A percentile compares a stretch with the other conserved stretches of the same genome.
phyloP scores from a whole-genome alignment of 805 yeast genomes.

The Saturnispora diversa region DNA sequence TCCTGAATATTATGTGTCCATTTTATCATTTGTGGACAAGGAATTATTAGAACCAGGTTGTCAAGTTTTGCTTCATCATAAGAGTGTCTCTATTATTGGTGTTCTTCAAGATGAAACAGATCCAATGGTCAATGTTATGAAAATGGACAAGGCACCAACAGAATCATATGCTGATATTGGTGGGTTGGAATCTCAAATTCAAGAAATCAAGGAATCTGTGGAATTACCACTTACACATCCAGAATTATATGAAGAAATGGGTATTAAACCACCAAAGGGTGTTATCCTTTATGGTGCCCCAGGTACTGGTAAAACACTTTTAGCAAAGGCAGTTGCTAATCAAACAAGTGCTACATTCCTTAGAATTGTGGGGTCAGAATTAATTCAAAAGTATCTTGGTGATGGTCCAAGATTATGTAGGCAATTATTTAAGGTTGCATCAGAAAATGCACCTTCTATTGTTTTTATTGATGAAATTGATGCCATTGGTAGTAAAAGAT shows the following conservation, averaged over 20 bases:
- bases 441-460: slow-evolving; percentile 96
- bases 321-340: slow-evolving; percentile 97
- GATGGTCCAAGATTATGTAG: slow-evolving; percentile 95
- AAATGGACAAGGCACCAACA: slow-evolving; percentile 93
- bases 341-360: slow-evolving; percentile 94
- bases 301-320: slow-evolving; percentile 92
- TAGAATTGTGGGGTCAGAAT: slow-evolving; percentile 94
- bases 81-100: slow-evolving; percentile 93
- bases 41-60: slow-evolving; percentile 95
- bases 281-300: slow-evolving; percentile 96
- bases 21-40: slow-evolving; percentile 93
- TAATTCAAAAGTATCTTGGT: slow-evolving; percentile 93
- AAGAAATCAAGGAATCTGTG: slow-evolving; percentile 95
- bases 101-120: slow-evolving; percentile 97
- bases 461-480: slow-evolving; percentile 98
- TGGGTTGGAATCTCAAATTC: slow-evolving; percentile 91
- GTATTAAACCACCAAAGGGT: slow-evolving; percentile 97
- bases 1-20: slow-evolving; percentile 94
- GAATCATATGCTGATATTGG: slow-evolving; percentile 97
- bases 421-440: slow-evolving; percentile 93
- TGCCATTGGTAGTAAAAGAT: slow-evolving; percentile 98
- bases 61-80: slow-evolving; percentile 89
- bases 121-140: slow-evolving; percentile 97
- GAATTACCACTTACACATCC: slow-evolving; percentile 96
- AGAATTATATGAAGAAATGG: slow-evolving; percentile 96